phyloP scores from a whole-genome alignment of 2,329 filamentous ascomycete species.

The Onygenales sp. region DNA sequence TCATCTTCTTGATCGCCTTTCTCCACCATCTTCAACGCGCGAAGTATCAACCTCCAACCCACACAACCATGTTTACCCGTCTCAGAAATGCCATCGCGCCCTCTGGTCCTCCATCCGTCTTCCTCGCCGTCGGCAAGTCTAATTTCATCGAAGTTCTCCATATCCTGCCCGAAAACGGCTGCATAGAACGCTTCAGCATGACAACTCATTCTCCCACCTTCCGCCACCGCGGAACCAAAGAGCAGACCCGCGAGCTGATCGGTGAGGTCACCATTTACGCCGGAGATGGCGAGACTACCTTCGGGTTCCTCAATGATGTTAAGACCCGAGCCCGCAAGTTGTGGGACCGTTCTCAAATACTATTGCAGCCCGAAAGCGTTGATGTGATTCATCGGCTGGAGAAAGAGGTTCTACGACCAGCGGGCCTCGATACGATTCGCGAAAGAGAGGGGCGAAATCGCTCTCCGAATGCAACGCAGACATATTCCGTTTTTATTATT shows the following conservation, averaged over 20 bases:
- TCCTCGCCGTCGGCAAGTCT: slow-evolving; percentile 6
- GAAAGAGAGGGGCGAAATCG: neutral
- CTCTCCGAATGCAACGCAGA: neutral
- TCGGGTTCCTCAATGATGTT: slow-evolving; percentile 6
- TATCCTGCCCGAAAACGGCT: slow-evolving; percentile 8
- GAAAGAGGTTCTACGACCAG: neutral
- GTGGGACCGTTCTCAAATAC: slow-evolving; percentile 5
- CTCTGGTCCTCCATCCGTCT: slow-evolving; percentile 5
- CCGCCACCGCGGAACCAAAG: slow-evolving; percentile 3
- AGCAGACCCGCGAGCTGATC: slow-evolving; percentile 8
- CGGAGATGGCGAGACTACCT: slow-evolving; percentile 1
- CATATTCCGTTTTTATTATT: neutral
- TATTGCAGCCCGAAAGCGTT: too few species aligned
- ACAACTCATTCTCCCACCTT: slow-evolving; percentile 4
- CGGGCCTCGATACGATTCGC: neutral
- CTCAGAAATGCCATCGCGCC: slow-evolving; percentile 3
- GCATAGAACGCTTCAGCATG: slow-evolving; percentile 8
- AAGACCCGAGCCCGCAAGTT: slow-evolving; percentile 4
- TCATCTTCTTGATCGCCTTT: too few species aligned
- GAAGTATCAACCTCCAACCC: neutral
- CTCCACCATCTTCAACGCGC: too few species aligned
- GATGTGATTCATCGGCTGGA: neutral
- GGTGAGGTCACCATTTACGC: slow-evolving; percentile 7
- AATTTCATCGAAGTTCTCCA: slow-evolving; percentile 4
- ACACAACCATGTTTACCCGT: slow-evolving; percentile 6